These are phyloP conservation scores for Dothistroma pini DNA, from an alignment of 2,329 filamentous ascomycete genomes.

Conservation along the genomic window DNA sequence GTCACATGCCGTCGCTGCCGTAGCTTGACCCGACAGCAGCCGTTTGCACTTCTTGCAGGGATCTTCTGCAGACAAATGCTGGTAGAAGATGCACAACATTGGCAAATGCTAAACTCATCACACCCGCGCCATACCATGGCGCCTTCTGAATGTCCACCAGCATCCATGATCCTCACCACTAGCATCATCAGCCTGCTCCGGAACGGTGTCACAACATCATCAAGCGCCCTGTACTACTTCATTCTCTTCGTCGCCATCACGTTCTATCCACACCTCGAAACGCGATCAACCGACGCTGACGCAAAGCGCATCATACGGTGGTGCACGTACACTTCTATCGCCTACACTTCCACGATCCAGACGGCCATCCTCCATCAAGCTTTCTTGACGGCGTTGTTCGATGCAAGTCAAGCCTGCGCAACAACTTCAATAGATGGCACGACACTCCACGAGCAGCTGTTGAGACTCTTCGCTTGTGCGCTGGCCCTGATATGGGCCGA, in stretches of 20 bases:
- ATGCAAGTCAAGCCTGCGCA: neutral
- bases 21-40: neutral
- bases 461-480: neutral
- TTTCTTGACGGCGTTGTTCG: neutral
- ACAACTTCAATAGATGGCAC: too few relatives aligned
- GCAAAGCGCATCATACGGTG: neutral
- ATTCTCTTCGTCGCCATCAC: neutral
- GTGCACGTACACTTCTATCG: neutral
- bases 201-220: neutral
- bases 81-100: neutral
- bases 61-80: neutral
- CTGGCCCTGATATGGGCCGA: neutral
- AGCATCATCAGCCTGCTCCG: neutral
- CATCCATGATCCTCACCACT: neutral
- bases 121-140: neutral
- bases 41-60: neutral
- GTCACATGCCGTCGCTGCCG: neutral
- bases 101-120: neutral
- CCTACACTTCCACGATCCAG: neutral
- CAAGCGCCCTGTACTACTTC: neutral
- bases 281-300: neutral
- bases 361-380: neutral
- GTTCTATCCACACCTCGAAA: neutral
- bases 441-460: neutral
- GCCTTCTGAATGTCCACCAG: neutral